A percentile compares a stretch with the other conserved stretches of the same genome.
phyloP scores from a whole-genome alignment of 352 stramenopile species.

The Stephanocyclus meneghinianus region DNA sequence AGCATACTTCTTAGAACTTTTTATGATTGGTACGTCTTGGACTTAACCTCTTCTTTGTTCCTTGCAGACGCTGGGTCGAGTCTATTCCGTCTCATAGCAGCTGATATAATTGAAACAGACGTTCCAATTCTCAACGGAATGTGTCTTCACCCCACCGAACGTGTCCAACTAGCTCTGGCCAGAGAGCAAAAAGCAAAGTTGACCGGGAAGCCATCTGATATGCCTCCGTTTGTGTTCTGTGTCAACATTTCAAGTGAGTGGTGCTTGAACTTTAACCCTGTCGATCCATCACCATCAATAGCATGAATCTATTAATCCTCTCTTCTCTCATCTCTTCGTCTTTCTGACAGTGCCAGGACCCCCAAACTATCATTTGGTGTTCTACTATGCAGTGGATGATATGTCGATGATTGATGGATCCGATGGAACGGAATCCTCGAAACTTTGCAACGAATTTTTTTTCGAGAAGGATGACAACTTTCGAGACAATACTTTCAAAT shows the following conservation, averaged over 20 bases:
- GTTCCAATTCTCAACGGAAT: constrained; percentile 70
- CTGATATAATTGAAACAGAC: constrained; percentile 71
- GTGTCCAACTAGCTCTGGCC: constrained; percentile 68
- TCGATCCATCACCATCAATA: not conserved
- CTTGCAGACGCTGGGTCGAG: constrained; percentile 47
- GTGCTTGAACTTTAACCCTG: not conserved
- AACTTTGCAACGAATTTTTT: constrained; percentile 77
- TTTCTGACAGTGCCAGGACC: constrained; percentile 56
- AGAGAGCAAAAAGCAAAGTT: constrained; percentile 58
- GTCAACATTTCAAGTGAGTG: constrained; percentile 48
- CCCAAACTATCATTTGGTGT: constrained; percentile 72
- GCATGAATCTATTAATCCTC: not conserved
- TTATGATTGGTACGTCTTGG: not conserved
- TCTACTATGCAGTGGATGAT: constrained; percentile 80
- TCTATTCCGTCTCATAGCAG: constrained; percentile 72
- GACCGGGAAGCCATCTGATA: constrained; percentile 43
- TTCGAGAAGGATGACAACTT: constrained; percentile 92
- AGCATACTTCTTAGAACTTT: not conserved
- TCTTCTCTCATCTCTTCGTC: not conserved
- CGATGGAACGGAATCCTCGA: constrained; percentile 69
- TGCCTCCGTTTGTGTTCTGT: constrained; percentile 74
- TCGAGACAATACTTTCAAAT: constrained; percentile 95
- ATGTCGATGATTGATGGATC: constrained; percentile 74
- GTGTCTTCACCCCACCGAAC: constrained; percentile 67
- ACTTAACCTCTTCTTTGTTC: not conserved